These are phyloP conservation scores for Cladorrhinum sp. DNA, from an alignment of 2,329 filamentous ascomycete species.

Conservation along the genomic window DNA sequence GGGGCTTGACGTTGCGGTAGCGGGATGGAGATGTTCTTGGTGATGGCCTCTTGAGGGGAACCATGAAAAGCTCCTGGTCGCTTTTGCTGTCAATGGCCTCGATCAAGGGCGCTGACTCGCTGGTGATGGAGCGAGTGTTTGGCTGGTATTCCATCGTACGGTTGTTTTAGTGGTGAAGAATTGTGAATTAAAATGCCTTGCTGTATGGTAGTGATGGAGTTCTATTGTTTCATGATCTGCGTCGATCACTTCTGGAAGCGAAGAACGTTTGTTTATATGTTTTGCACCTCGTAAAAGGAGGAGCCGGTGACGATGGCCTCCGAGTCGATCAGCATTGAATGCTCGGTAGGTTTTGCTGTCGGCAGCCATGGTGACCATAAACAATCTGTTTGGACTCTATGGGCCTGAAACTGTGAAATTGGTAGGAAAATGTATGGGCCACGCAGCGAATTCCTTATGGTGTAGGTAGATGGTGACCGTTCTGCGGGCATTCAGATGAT, in stretches of 20 bases:
- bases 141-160: slow-evolving; percentile 17
- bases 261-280: slow-evolving; percentile 15
- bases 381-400: slow-evolving; percentile 3
- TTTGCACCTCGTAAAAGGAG: not conserved
- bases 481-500: not conserved
- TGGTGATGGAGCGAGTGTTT: slow-evolving; percentile 18
- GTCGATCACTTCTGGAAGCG: slow-evolving; percentile 9
- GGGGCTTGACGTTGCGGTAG: slow-evolving; percentile 17
- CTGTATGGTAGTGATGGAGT: not conserved
- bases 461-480: not conserved
- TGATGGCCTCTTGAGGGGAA: slow-evolving; percentile 21
- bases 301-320: not conserved
- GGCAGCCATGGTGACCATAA: not conserved
- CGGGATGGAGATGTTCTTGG: slow-evolving; percentile 8
- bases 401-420: slow-evolving; percentile 11
- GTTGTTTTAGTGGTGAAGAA: too few relatives aligned
- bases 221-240: slow-evolving; percentile 9
- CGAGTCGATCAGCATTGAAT: not conserved
- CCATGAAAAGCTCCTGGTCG: slow-evolving; percentile 21
- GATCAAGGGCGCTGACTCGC: slow-evolving; percentile 23
- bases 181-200: too few relatives aligned
- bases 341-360: not conserved
- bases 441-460: not conserved
- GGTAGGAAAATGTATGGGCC: not conserved
- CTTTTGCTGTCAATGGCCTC: slow-evolving; percentile 17